Evolutionary conservation across 139 green algal species (phyloP), one percentile per base, ranked within the genome.

Genomic region (Micractinium conductrix): DNA sequence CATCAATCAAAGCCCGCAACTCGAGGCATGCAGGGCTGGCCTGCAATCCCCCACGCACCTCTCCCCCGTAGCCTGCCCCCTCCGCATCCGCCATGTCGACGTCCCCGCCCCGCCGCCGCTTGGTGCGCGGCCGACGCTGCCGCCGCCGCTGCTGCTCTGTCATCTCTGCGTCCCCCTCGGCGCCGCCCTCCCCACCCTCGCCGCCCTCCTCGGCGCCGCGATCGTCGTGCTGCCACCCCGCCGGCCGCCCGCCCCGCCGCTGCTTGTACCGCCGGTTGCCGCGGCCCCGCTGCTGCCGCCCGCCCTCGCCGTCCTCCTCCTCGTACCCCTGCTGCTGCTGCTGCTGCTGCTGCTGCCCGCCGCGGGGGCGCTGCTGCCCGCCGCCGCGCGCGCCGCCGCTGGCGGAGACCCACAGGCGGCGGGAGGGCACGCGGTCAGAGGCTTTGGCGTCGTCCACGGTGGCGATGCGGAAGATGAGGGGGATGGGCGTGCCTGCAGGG

Each of bases 381-480:
- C 58, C 62, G 30, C 72, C 75, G 65, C 33, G 38, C 48, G 44
- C 70, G 62, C 43, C 30, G 35, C 71, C 78, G 44, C 42, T 74
- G 0, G 68, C 58, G 21, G 12, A 30, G 17, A 78, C 38, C 89
- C 89, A 92, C 9, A 91, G 87, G 30, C 85, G 79, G 40, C 90
- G 84, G 40, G 90, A 91, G 42, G 79, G 73, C 78, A 83, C 74
- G 30, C 67, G 33, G 2, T 79, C 63, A 24, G 74, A 17, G 6
- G 84, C 78, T 78, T 90, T 89, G 37, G 88, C 81, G 53, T 92
- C 88, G 10, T 81, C 55, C 8, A 87, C 75, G 0, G 85, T 91
- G 1, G 89, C 92, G 16, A 91, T 87, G 21, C 90, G 86, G 50
- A 92, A 93, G 42, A 93, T 84, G 37, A 93, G 87, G 2, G 85